Evolutionary conservation across 768 basidiomycete genomes (phyloP), one percentile per base, ranked within the genome.

Genomic region (Sutorius australiensis): DNA sequence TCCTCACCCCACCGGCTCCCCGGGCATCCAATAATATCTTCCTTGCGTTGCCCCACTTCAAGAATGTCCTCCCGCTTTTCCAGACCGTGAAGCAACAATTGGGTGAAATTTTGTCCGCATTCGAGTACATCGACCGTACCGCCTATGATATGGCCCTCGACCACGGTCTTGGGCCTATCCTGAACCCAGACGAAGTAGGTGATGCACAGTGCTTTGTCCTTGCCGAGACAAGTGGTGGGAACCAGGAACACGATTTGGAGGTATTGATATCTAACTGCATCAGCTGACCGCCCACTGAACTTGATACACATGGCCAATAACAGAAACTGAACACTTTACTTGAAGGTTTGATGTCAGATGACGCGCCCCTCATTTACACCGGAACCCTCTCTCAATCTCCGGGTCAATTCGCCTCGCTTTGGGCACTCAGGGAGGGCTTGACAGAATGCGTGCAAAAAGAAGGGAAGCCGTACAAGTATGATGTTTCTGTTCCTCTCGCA

Each of bases 391-490:
- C 97, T 1, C 94, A 98, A 63, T 89, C 87, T 28, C 87, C 92
- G 19, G 81, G 87, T 0, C 95, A 99, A 67, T 92, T 95, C 63
- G 80, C 86, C 1, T 86, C 89, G 0, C 72, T 99, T 2, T 98
- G 97, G 97, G 83, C 85, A 0, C 75, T 98, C 17, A 87, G 95
- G 27, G 97, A 99, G 72, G 86, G 89, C 14, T 79, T 98, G 24
- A 83, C 97, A 2, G 97, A 99, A 69, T 90, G 93, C 5, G 81
- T 89, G 5, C 89, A 89, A 36, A 98, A 98, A 67, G 86, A 92
- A 67, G 97, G 97, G 39, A 93, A 92, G 61, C 84, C 87, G 6
- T 98, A 98, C 77, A 99, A 99, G 73, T 99, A 98, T 66, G 94
- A 97, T 63, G 81, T 99, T 41, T 93, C 91, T 11, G 82, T 98